Base-by-base conservation (phyloP, 139 green algal genomes). In the Chlamydomonas eustigma region DNA sequence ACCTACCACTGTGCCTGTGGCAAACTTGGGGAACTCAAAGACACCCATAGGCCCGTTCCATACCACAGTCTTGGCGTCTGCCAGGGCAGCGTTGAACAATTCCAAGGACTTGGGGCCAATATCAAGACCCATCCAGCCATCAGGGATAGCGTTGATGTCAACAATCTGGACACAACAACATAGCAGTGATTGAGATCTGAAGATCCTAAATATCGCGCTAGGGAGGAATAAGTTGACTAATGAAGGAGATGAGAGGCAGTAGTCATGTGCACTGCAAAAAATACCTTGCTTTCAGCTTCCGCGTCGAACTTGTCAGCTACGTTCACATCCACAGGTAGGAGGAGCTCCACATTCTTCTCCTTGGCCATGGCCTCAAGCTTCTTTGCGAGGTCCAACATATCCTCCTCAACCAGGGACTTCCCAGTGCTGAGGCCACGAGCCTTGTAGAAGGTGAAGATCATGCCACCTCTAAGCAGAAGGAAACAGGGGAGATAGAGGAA, bases 381-480 rank as follows among this genome's bases (percentile, higher is more conserved):
- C 81, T 91, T 95, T 71, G 95, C 95, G 75, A 99, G 94, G 34
- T 97, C 94, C 73, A 99, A 78, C 92, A 98, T 96, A 92, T 99
- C 95, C 78, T 98, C 95, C 93, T 99, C 96, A 34, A 99, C 96
- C 68, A 99, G 91, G 52, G 92, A 98, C 71, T 80, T 80, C 66
- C 96, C 96, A 24, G 96, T 91, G 2, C 73, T 74, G n/a, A 81
- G 76, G 52, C 76, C 76, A 58, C 76, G 76, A 31, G 76, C 76
- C 69, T 97, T 97, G 94, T 97, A 98, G 92, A 99, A 99, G 77
- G 95, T 99, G 92, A 99, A 99, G 80, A 98, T 94, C 93, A 97
- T 97, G 86, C 91, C 92, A 66, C 92, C 93, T 74, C 92, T 91
- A 83, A 28, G 4, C 24, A 34, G 30, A 8, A 44, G 32, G 39